Conservation (phyloP, 2,329 filamentous ascomycete genomes). For the Polychaeton citri region DNA sequence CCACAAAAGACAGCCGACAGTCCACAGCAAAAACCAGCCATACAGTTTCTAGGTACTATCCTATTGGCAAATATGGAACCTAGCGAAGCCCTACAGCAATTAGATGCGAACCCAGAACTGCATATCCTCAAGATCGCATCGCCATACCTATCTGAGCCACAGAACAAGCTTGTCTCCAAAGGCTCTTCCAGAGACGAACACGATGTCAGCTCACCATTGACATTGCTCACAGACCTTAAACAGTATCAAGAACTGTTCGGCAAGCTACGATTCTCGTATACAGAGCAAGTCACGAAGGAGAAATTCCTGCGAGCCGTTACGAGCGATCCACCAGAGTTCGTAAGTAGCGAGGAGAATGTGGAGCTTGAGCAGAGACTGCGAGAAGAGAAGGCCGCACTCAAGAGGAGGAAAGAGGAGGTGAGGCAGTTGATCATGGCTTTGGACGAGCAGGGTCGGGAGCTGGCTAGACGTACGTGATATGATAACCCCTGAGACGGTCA, state of each 20-base stretch:
- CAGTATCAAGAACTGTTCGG: conserved; percentile 95
- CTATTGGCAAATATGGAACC: not conserved
- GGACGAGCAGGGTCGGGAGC: conserved; percentile 48
- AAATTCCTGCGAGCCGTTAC: conserved; percentile 91
- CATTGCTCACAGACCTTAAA: conserved; percentile 66
- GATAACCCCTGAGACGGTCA: conserved; percentile 2
- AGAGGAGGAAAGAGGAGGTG: conserved; percentile 68
- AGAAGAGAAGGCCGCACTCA: conserved; percentile 60
- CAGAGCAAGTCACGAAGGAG: conserved; percentile 97
- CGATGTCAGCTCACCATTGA: conserved; percentile 45
- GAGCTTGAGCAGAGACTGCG: conserved; percentile 59
- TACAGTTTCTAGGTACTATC: no score
- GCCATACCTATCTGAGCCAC: not conserved
- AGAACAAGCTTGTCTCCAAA: not conserved
- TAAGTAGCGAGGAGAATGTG: conserved; percentile 69
- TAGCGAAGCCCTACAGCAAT: not conserved
- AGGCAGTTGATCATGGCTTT: conserved; percentile 59
- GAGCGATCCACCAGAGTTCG: conserved; percentile 75
- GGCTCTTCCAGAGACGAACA: not conserved
- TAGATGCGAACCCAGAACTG: not conserved
- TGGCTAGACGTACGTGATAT: conserved; percentile 36
- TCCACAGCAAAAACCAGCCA: no score
- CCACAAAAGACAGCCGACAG: no score
- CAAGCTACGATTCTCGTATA: conserved; percentile 91
- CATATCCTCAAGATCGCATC: not conserved